phyloP scores from a whole-genome alignment of 306 rosid genomes.

The Erythrophleum fordii region DNA sequence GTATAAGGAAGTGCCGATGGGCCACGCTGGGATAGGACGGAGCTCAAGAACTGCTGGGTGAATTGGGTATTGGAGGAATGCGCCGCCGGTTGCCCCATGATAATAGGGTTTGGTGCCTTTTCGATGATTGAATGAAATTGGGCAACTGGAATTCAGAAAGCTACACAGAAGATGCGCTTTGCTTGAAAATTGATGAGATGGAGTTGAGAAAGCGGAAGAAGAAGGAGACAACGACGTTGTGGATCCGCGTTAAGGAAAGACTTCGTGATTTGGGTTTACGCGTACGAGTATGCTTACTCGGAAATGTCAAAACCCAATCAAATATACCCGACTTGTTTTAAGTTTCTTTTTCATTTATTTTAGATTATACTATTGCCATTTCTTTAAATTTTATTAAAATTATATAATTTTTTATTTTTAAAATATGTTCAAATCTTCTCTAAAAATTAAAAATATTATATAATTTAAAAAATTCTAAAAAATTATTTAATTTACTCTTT shows the following conservation, averaged over 20 bases:
- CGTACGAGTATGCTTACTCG: not conserved
- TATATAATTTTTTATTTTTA: too few relatives aligned
- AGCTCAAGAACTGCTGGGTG: slow-evolving; percentile 75
- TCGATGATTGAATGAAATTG: not conserved
- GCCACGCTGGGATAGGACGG: slow-evolving; percentile 97
- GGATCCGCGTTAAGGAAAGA: not conserved
- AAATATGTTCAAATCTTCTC: too few relatives aligned
- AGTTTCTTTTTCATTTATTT: too few relatives aligned
- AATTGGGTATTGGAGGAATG: slow-evolving; percentile 54
- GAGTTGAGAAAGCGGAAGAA: too few relatives aligned
- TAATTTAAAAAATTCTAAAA: too few relatives aligned
- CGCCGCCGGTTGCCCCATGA: slow-evolving; percentile 48
- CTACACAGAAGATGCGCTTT: not conserved
- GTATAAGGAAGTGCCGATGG: slow-evolving; percentile 88
- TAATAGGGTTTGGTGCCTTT: slow-evolving; percentile 1
- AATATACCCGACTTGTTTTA: not conserved
- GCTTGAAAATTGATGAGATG: not conserved
- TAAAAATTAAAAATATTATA: too few relatives aligned
- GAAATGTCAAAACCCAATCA: not conserved
- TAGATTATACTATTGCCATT: too few relatives aligned
- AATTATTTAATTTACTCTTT: too few relatives aligned
- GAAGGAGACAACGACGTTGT: not conserved
- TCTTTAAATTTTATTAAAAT: too few relatives aligned
- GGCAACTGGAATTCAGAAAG: not conserved
- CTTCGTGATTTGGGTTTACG: slow-evolving; percentile 5